A percentile compares a stretch with the other conserved stretches of the same genome.
Conservation (phyloP, 208 protist species). For the Novymonas esmeraldas region DNA sequence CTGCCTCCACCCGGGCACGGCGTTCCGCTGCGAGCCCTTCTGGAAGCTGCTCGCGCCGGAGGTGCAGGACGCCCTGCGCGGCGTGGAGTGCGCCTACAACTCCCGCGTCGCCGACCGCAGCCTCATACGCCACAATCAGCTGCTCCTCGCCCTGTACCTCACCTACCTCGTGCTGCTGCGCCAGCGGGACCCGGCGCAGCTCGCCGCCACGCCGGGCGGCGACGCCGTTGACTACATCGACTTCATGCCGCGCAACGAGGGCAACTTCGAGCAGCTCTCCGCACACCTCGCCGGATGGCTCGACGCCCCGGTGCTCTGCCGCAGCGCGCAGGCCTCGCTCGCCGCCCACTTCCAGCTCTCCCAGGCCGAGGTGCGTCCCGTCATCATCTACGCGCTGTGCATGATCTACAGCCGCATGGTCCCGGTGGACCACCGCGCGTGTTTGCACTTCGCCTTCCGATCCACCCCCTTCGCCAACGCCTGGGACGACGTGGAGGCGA, state of each 20-base stretch:
- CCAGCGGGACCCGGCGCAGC: constrained; percentile 26
- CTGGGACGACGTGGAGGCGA: constrained; percentile 38
- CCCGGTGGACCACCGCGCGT: constrained; percentile 68
- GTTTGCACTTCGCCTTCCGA: constrained; percentile 57
- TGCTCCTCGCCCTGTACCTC: constrained; percentile 82
- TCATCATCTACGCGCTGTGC: constrained; percentile 61
- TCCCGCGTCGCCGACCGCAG: constrained; percentile 62
- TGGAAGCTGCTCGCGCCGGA: constrained; percentile 44
- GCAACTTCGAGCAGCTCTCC: constrained; percentile 73
- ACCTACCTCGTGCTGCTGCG: constrained; percentile 63
- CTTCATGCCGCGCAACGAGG: constrained; percentile 81
- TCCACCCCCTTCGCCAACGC: constrained; percentile 53
- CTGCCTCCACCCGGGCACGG: constrained; percentile 57
- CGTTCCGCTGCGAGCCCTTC: constrained; percentile 49
- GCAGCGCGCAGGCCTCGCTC: constrained; percentile 42
- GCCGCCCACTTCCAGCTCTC: constrained; percentile 58
- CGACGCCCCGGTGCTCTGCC: constrained; percentile 55
- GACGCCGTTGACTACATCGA: constrained; percentile 67
- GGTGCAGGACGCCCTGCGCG: constrained; percentile 16
- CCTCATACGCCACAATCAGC: constrained; percentile 81
- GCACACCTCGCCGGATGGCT: constrained; percentile 64
- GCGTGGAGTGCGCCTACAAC: constrained; percentile 37
- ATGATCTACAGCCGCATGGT: constrained; percentile 90
- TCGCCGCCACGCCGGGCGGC: constrained; percentile 28
- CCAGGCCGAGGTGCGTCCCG: constrained; percentile 68